Conservation (phyloP, 306 rosid genomes). For the Arachis stenosperma region DNA sequence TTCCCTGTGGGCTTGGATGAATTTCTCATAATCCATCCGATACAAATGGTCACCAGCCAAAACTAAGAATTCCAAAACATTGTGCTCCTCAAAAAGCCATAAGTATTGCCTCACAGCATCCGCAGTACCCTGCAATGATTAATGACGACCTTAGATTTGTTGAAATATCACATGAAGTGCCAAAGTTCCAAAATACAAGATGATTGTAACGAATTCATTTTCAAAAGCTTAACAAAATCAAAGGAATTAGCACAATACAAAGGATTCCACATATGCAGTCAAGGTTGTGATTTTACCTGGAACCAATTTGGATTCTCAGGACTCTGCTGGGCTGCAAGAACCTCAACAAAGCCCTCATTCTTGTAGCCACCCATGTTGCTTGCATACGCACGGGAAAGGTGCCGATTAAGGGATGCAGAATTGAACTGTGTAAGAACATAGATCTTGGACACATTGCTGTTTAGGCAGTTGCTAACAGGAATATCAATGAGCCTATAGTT, state of each 20-base stretch:
- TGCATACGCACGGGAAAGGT: constrained; percentile 93
- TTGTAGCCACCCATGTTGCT: constrained; percentile 97
- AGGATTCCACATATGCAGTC: background rate
- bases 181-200: background rate
- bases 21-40: constrained; percentile 94
- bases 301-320: constrained; percentile 99
- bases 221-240: constrained; percentile 11
- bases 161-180: constrained; percentile 14
- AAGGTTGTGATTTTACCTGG: constrained; percentile 60
- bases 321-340: constrained; percentile 99
- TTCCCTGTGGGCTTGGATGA: constrained; percentile 96
- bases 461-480: constrained; percentile 95
- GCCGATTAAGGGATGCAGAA: constrained; percentile 97
- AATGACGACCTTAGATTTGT: constrained; percentile 4
- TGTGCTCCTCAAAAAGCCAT: constrained; percentile 97
- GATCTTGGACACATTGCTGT: constrained; percentile 92
- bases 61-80: constrained; percentile 85
- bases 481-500: constrained; percentile 95
- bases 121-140: constrained; percentile 77
- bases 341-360: constrained; percentile 96
- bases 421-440: constrained; percentile 98
- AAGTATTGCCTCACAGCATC: constrained; percentile 97
- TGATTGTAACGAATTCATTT: background rate
- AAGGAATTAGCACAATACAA: background rate
- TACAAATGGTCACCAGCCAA: constrained; percentile 96